A percentile compares a stretch with the other conserved stretches of the same genome.
Evolutionary conservation across 2,329 filamentous ascomycete genomes (phyloP).

Genomic region (Colletotrichum lindemuthianum): DNA sequence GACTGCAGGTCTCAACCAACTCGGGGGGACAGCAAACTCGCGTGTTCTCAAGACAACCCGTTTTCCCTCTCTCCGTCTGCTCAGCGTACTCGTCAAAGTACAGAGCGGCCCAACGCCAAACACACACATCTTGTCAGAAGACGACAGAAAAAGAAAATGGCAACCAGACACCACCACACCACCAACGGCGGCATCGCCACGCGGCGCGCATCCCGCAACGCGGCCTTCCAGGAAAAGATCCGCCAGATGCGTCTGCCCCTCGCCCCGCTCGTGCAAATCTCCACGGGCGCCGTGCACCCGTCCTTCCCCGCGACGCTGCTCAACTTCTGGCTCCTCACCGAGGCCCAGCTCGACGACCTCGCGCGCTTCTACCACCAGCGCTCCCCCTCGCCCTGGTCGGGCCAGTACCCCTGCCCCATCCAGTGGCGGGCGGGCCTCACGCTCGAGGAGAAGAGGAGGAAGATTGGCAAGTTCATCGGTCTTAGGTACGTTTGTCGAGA

Average conservation of each 20-base stretch:
- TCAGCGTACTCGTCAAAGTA: too few species aligned
- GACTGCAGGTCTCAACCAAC: too few species aligned
- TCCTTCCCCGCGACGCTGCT: slow-evolving; percentile 74
- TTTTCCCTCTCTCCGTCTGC: too few species aligned
- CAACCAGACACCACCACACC: slow-evolving; percentile 32
- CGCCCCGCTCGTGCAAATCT: slow-evolving; percentile 72
- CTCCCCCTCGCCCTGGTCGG: slow-evolving; percentile 63
- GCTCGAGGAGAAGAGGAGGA: slow-evolving; percentile 75
- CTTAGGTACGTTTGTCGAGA: slow-evolving; percentile 63
- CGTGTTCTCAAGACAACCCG: too few species aligned
- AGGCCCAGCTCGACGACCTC: slow-evolving; percentile 74
- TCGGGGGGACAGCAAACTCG: too few species aligned
- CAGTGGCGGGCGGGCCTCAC: slow-evolving; percentile 65
- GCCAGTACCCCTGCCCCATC: slow-evolving; percentile 75
- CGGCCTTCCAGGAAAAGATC: slow-evolving; percentile 69
- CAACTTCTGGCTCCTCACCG: slow-evolving; percentile 78
- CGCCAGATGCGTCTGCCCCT: slow-evolving; percentile 72
- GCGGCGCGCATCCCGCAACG: slow-evolving; percentile 55
- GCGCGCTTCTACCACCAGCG: slow-evolving; percentile 80
- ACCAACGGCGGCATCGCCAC: slow-evolving; percentile 42
- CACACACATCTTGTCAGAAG: background rate
- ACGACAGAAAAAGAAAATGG: slow-evolving; percentile 10
- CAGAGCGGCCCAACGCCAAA: too few species aligned
- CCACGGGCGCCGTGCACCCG: slow-evolving; percentile 70
- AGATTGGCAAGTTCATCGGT: slow-evolving; percentile 79